A percentile compares a stretch with the other conserved stretches of the same genome.
These are phyloP conservation scores for Diaporthe vaccinii DNA, from an alignment of 2,329 filamentous ascomycete species.

Conservation along the genomic window DNA sequence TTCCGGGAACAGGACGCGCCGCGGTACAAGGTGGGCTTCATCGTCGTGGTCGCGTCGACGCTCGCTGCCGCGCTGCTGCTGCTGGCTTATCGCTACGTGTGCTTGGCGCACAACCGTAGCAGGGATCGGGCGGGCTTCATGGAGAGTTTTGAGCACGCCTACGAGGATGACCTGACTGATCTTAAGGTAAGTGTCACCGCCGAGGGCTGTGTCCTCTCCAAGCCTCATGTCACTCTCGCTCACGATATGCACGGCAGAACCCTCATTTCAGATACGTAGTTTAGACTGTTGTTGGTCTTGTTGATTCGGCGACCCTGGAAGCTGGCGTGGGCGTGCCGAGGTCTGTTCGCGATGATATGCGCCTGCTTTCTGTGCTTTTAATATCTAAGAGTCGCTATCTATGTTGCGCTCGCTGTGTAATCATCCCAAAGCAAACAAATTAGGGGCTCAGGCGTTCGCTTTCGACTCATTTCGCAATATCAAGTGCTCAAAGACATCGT, in stretches of 20 bases:
- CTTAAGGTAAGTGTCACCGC: constrained; percentile 45
- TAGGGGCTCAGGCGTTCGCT: background rate
- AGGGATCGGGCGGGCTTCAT: constrained; percentile 57
- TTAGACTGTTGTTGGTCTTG: background rate
- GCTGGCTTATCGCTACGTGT: constrained; percentile 59
- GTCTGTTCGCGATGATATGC: background rate
- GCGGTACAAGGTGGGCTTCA: constrained; percentile 55
- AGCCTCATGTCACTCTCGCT: background rate
- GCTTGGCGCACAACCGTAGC: constrained; percentile 57
- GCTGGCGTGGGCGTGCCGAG: background rate
- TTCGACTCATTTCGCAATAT: no score
- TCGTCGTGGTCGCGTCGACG: constrained; percentile 53
- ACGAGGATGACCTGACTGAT: constrained; percentile 66
- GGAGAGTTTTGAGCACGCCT: constrained; percentile 66
- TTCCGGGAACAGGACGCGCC: constrained; percentile 57
- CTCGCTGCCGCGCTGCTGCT: constrained; percentile 51
- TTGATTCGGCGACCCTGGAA: no score
- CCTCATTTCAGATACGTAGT: constrained; percentile 17
- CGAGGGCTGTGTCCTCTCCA: rapidly evolving
- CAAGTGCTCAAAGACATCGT: background rate
- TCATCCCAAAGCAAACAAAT: background rate
- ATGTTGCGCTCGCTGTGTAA: background rate
- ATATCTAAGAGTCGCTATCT: no score
- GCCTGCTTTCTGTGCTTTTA: background rate
- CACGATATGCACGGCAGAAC: background rate